Evolutionary conservation across 257 asterid species (phyloP), one percentile per base, ranked within the genome.

Genomic region (Eucommia ulmoides): DNA sequence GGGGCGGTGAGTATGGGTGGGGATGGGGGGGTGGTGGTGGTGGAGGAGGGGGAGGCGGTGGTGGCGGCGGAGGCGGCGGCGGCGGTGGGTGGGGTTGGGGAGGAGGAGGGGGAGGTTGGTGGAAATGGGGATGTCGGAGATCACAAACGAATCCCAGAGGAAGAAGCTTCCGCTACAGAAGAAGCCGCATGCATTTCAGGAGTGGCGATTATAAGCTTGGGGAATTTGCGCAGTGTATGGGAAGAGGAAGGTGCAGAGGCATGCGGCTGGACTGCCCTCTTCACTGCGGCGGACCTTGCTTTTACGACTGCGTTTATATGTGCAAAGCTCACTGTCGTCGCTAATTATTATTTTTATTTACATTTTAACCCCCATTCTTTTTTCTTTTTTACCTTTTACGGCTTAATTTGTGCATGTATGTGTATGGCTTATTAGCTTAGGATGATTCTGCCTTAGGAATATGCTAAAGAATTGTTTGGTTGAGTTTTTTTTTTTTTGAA

Each of bases 281-380:
- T 22, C 83, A 76, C 10, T 76, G 83, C 4, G 79, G 83, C 2
- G 83, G 79, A 18, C 69, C 65, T 45, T 72, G 83, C 51, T 68
- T 62, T 65, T 76, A 76, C 20, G 83, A 76, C 29, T 76, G 79
- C 54, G 50, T 20, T 2, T 29, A 72, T n/a, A 72, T 72, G 77
- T 76, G 80, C 68, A 72, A 72, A 69, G 77, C 80, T 63, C 80
- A 76, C 24, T 76, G 80, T 56, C 59, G 50, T 20, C 63, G 62
- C 47, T 12, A 12, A 7, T 29, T 7, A 29, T 29, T 29, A 29
- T 29, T 29, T 29, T 29, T 29, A 29, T 5, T 29, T 29, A 29
- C 38, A n/a, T n/a, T n/a, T n/a, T n/a, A n/a, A n/a, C n/a, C n/a
- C n/a, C n/a, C n/a, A n/a, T n/a, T n/a, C n/a, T n/a, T n/a, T n/a